Evolutionary conservation across 495 filamentous ascomycete genomes (phyloP).

Genomic region (Lophiostoma macrostomum): DNA sequence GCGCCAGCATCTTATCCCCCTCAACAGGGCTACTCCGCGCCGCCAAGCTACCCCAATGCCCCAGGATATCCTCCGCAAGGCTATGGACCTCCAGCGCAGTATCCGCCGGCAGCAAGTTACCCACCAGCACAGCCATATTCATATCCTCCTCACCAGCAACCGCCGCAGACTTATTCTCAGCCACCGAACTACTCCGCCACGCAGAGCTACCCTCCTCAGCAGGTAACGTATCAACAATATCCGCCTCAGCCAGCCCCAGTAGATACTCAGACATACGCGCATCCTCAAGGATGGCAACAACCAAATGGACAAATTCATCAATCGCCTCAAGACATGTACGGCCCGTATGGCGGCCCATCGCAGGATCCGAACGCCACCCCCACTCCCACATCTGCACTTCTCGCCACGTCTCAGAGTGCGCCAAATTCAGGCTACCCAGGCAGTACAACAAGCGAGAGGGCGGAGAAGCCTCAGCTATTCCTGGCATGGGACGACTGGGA

Average conservation of each 20-base stretch:
- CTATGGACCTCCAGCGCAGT: too few relatives aligned
- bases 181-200: constrained; percentile 14
- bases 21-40: constrained; percentile 20
- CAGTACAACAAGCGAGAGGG: constrained; percentile 9
- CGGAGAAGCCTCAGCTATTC: constrained; percentile 22
- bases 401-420: constrained; percentile 2
- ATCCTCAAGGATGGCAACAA: constrained; percentile 25
- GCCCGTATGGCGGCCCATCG: not conserved
- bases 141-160: too few relatives aligned
- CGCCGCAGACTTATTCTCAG: constrained; percentile 22
- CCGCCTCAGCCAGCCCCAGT: constrained; percentile 15
- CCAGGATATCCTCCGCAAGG: too few relatives aligned
- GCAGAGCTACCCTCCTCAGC: constrained; percentile 22
- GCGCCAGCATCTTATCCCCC: constrained; percentile 16
- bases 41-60: constrained; percentile 22
- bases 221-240: constrained; percentile 26
- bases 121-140: constrained; percentile 29
- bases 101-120: constrained; percentile 25
- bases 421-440: not conserved
- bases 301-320: not conserved
- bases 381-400: constrained; percentile 16
- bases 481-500: constrained; percentile 34
- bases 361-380: constrained; percentile 25
- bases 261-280: constrained; percentile 15
- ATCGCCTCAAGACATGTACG: constrained; percentile 5